Base-by-base conservation (phyloP, 2,329 filamentous ascomycete species). In the Parafenestella ontariensis region DNA sequence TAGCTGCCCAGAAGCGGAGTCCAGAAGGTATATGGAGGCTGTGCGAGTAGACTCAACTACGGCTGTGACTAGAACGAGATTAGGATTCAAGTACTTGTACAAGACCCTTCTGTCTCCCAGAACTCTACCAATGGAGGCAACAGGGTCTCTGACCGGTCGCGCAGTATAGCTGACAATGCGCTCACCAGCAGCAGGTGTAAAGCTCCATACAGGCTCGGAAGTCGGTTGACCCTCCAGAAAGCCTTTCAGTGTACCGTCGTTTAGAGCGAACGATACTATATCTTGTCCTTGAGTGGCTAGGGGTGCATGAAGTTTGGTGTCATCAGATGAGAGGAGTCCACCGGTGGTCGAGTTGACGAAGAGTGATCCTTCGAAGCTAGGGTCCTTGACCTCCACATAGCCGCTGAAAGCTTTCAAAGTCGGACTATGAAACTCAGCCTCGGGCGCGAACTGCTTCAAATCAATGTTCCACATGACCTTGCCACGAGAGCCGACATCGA, bases 81-180 rank as follows among this genome's bases (percentile, higher is more conserved):
- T 97, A 0, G 91, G 87, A 78, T 96, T 96, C 36, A 99, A 80
- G 73, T 98, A 98, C 78, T 99, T 99, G 85, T 99, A 99, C 59
- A 94, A 85, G 43, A 99, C 95, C n/a, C 88, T 88, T 39, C 95
- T 87, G 69, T 99, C 90, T 23, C 92, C 93, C 20, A 99, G 85
- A 1, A 98, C 95, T 54, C 91, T 92, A 9, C 95, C 95, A 65
- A 99, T 96, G 0, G 95, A 98, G 3, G 95, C 94, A 43, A 98
- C 88, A 0, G 92, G 92, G 65, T 99, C 93, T 61, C 94, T 89
- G 2, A 84, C 71, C 9, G 91, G 87, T 43, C 88, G 85, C 17
- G 87, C 83, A 2, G 87, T 88, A 34, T 95, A 82, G 40, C 83
- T 80, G 6, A 88, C 79, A 49, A 98, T 86, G 54, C 81, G 86